Percentiles rank a stretch among this genome's conserved stretches.
Evolutionary conservation across 176 grass and related monocot species (phyloP).

Genomic region (Bromus sterilis): DNA sequence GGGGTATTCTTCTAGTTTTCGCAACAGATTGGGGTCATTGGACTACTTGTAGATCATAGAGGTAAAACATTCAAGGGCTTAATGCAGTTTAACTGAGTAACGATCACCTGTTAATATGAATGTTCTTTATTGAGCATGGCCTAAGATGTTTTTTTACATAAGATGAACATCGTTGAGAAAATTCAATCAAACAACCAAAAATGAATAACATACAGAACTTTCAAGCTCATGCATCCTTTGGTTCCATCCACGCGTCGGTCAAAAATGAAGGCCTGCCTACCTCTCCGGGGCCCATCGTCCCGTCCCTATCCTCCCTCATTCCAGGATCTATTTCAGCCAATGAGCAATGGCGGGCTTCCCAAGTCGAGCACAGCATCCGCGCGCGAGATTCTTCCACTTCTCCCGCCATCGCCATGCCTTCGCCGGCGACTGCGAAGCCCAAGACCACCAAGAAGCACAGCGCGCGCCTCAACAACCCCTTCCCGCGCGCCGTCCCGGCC

Average conservation of each 20-base stretch:
- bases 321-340: slow-evolving; percentile 67
- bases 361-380: background rate
- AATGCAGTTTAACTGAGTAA: no score
- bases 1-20: no score
- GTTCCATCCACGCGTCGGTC: background rate
- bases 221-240: no score
- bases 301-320: slow-evolving; percentile 5
- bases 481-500: slow-evolving; percentile 36
- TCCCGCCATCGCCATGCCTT: slow-evolving; percentile 18
- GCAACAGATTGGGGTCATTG: no score
- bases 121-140: no score
- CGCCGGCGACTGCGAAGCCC: background rate
- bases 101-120: no score
- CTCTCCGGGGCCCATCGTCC: background rate
- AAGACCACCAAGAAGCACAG: slow-evolving; percentile 63
- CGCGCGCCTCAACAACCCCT: slow-evolving; percentile 76
- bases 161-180: no score
- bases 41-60: no score
- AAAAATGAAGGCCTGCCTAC: background rate
- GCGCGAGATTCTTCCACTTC: background rate
- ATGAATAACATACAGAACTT: no score
- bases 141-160: no score
- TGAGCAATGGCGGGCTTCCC: slow-evolving; percentile 20
- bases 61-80: no score
- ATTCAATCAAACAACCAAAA: no score